phyloP scores from a whole-genome alignment of 2,329 filamentous ascomycete genomes.

The Colletotrichum brevisporum region DNA sequence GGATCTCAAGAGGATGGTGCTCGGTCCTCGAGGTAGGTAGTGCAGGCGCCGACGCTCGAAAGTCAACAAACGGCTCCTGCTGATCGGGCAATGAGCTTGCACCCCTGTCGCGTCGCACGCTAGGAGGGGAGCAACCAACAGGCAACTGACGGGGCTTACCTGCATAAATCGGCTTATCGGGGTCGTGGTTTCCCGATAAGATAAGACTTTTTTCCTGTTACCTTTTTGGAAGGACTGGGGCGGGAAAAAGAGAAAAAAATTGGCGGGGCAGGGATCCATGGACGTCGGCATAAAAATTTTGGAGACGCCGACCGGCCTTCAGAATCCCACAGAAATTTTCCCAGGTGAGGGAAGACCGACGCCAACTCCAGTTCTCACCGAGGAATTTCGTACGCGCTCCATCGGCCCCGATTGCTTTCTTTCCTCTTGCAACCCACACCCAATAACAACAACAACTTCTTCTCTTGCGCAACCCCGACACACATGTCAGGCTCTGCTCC shows the following conservation, averaged over 20 bases:
- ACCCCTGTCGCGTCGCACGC: constrained; percentile 32
- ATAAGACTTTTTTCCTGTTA: constrained; percentile 1
- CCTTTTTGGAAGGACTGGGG: no score
- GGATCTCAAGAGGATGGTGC: constrained; percentile 16
- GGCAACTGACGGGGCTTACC: constrained; percentile 23
- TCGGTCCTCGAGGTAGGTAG: constrained; percentile 15
- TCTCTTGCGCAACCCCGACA: not conserved
- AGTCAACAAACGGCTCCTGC: constrained; percentile 40
- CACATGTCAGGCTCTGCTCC: constrained; percentile 53
- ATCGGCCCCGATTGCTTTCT: constrained; percentile 5
- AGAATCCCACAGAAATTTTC: constrained; percentile 39
- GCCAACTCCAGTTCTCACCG: constrained; percentile 26
- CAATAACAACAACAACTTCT: no score
- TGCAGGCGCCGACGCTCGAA: constrained; percentile 24
- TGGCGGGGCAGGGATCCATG: constrained; percentile 36
- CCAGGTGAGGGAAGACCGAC: constrained; percentile 36
- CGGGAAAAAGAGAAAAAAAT: constrained; percentile 4
- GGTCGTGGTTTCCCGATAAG: constrained; percentile 13
- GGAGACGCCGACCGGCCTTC: constrained; percentile 26
- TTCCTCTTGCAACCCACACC: not conserved
- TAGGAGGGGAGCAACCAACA: constrained; percentile 28
- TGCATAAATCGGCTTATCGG: constrained; percentile 22
- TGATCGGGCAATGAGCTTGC: constrained; percentile 40
- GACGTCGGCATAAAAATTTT: constrained; percentile 27
- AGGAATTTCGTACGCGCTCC: constrained; percentile 13